A percentile compares a stretch with the other conserved stretches of the same genome.
These are phyloP conservation scores for Nakazawaea ernobii DNA, from an alignment of 805 yeast genomes.

Conservation along the genomic window DNA sequence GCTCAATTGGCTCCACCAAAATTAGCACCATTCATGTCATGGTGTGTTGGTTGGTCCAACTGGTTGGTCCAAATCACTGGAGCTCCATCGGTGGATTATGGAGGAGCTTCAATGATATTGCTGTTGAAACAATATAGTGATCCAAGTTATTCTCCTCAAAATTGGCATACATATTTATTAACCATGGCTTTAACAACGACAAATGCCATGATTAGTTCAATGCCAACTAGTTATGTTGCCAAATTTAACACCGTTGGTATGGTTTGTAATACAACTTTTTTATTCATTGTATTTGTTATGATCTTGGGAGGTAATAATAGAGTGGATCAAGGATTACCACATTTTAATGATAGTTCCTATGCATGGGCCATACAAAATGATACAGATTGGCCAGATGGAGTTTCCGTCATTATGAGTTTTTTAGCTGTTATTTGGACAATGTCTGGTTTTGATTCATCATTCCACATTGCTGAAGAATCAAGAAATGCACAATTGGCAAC, in stretches of 20 bases:
- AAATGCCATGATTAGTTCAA: slow-evolving; percentile 42
- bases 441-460: slow-evolving; percentile 74
- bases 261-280: slow-evolving; percentile 39
- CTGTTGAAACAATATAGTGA: slow-evolving; percentile 40
- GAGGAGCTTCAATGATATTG: slow-evolving; percentile 51
- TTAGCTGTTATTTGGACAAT: slow-evolving; percentile 65
- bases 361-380: slow-evolving; percentile 55
- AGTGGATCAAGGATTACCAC: slow-evolving; percentile 32
- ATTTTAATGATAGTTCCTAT: slow-evolving; percentile 39
- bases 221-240: slow-evolving; percentile 52
- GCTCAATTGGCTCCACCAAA: slow-evolving; percentile 54
- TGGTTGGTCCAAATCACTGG: slow-evolving; percentile 61
- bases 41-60: slow-evolving; percentile 62
- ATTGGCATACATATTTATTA: slow-evolving; percentile 46
- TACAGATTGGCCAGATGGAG: slow-evolving; percentile 61
- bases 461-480: slow-evolving; percentile 71
- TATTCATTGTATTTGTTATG: slow-evolving; percentile 47
- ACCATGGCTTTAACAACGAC: slow-evolving; percentile 44
- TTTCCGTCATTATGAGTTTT: slow-evolving; percentile 50
- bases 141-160: slow-evolving; percentile 33
- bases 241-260: slow-evolving; percentile 46
- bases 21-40: slow-evolving; percentile 47
- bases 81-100: slow-evolving; percentile 54
- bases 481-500: slow-evolving; percentile 57
- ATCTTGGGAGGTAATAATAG: slow-evolving; percentile 47